Evolutionary conservation across 78 protist species (phyloP), one percentile per base, ranked within the genome.

Genomic region (Polysphondylium violaceum): DNA sequence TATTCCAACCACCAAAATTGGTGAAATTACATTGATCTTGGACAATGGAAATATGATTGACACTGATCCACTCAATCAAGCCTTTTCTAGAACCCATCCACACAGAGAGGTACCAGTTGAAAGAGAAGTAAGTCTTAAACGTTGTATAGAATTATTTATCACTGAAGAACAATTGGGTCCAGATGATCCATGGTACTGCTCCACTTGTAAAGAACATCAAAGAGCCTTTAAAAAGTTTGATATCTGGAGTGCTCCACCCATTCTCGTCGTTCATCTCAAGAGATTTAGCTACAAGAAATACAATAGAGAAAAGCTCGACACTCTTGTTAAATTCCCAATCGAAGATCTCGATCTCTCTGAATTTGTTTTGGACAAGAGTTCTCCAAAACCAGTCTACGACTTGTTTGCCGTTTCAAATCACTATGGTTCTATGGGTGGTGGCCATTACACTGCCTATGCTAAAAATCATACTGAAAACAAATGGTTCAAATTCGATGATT

Each of bases 381-480:
- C 78, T 27, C 44, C 69, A n/a, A 25, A 61, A 12, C 63, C 92
- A 47, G 58, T 87, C 33, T 98, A 97, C 50, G 97, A 95, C 17
- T 86, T 98, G 17, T 90, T 43, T 41, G 99, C 97, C 6, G 97
- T 97, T 0, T 89, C 94, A 21, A 94, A 97, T 47, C 99, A 98
- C 89, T 89, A n/a, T 31, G 99, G 99, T 53, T 38, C 88, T 6
- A 1, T 93, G 12, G 95, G 95, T 35, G 97, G 97, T 21, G 99
- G 99, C 21, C 99, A 98, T 78, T 98, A 98, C 95, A 97, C 97
- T 7, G 99, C 99, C 11, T 87, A 35, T 41, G 97, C 97, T 31
- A 56, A 89, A 76, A 88, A 95, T 63, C 50, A 41, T 27, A 63
- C 59, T 19, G 87, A 55, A 36, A 89, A 89, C 27, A 25, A 55